Evolutionary conservation across 441 rosid species (phyloP).

Genomic region (Metrosideros polymorpha): DNA sequence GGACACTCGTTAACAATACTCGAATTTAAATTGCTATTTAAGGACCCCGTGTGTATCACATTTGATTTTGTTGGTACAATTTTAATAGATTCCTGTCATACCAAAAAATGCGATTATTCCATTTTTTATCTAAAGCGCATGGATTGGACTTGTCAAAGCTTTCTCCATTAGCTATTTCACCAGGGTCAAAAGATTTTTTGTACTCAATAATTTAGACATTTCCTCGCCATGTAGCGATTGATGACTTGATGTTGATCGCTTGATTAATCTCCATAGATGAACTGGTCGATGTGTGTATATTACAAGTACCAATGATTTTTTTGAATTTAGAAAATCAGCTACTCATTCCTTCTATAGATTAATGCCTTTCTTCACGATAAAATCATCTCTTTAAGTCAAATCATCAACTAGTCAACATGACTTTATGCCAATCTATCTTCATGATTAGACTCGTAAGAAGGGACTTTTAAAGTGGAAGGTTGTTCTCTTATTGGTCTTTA

Average conservation of each 20-base stretch:
- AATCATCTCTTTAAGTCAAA: not conserved
- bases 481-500: not conserved
- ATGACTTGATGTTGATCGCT: not conserved
- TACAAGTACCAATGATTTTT: not conserved
- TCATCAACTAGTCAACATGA: not conserved
- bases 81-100: not conserved
- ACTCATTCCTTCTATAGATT: not conserved
- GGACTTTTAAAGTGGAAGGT: not conserved
- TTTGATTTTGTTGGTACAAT: rapidly evolving
- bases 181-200: not conserved
- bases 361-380: not conserved
- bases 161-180: not conserved
- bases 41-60: rapidly evolving
- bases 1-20: not conserved
- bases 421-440: not conserved
- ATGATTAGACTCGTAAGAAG: not conserved
- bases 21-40: not conserved
- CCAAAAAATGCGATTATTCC: not conserved
- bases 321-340: not conserved
- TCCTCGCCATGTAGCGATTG: rapidly evolving
- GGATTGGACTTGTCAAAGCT: not conserved
- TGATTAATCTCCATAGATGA: not conserved
- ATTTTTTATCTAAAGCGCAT: not conserved
- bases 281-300: not conserved
- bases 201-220: not conserved